Base-by-base conservation (phyloP, 1,139 yeast species). In the Candida sanyaensis region DNA sequence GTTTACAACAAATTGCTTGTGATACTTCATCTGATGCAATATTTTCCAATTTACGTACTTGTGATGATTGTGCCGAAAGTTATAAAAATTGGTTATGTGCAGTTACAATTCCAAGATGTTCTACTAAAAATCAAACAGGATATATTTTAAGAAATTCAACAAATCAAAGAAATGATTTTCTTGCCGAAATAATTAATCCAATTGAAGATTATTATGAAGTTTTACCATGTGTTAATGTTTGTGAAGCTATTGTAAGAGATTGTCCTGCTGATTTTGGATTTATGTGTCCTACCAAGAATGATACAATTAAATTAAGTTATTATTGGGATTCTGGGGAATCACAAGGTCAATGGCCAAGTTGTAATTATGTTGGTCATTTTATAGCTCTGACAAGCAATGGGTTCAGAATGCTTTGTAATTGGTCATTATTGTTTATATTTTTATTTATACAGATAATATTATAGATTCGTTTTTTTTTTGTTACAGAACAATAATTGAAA, bases 81-180 rank as follows among this genome's bases (percentile, higher is more conserved):
- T 93, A 93, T 64, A 84, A 83, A 58, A 78, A 86, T 58, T 93
- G 99, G 99, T 74, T 93, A 17, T 93, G 99, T 68, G 79, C 96
- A 0, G 90, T 89, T 5, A 75, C 91, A 0, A 88, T 93, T n/a
- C 98, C 99, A 0, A 71, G 98, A 32, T 93, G 99, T 59, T 75
- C 86, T 1, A 71, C 87, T 0, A 51, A 66, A 43, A 64, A 78
- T 29, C 63, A 73, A 5, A 60, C 77, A 0, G 83, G 80, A 12
- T 81, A 83, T 60, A 64, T 65, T 29, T 55, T 61, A 29, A 74
- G 96, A 33, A 66, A 68, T 3, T 66, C 66, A 1, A 77, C 77
- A n/a, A 64, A 71, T 6, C 51, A 53, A 21, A 74, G 99, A 50
- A 89, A 80, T 57, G 69, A 69, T 6, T 81, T 80, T 55, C 76